Percentiles rank a stretch among this genome's conserved stretches.
These are phyloP conservation scores for Rhodotorula sp. DNA, from an alignment of 1,284 basidiomycete genomes.

Conservation along the genomic window DNA sequence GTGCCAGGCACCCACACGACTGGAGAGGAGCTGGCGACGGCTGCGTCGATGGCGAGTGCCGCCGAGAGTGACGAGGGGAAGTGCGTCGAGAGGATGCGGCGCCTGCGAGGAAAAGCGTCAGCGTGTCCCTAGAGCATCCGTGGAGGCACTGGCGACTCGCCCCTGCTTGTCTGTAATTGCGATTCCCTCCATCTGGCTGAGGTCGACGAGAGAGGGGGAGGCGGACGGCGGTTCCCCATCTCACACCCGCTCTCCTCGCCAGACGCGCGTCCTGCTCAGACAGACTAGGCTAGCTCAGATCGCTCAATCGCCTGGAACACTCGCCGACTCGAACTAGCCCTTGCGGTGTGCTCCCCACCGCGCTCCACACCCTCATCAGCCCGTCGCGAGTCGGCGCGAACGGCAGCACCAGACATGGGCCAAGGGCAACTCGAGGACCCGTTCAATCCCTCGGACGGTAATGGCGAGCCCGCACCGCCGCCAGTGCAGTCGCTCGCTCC, in stretches of 20 bases:
- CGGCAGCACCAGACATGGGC: neutral
- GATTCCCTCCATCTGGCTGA: conserved; percentile 17
- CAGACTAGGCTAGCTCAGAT: neutral
- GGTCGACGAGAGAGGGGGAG: neutral
- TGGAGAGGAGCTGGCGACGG: conserved; percentile 1
- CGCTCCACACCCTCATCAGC: neutral
- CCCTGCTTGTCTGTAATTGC: conserved; percentile 9
- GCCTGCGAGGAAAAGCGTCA: conserved; percentile 12
- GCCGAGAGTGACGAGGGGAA: conserved; percentile 28
- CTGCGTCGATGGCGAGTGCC: conserved; percentile 38
- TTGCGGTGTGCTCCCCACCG: neutral
- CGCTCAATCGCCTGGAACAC: neutral
- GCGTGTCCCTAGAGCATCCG: neutral
- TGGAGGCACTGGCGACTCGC: neutral
- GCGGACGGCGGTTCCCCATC: neutral
- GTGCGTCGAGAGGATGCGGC: conserved; percentile 36
- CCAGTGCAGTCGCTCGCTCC: neutral
- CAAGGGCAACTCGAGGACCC: conserved; percentile 5
- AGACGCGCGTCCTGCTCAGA: neutral
- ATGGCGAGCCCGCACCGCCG: neutral
- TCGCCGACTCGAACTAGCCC: neutral
- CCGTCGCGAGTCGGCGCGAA: neutral
- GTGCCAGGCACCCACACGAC: conserved; percentile 23
- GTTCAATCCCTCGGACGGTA: neutral
- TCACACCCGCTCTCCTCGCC: neutral